Conservation (phyloP, 2,329 filamentous ascomycete genomes). For the Ceratocystis ficicola region DNA sequence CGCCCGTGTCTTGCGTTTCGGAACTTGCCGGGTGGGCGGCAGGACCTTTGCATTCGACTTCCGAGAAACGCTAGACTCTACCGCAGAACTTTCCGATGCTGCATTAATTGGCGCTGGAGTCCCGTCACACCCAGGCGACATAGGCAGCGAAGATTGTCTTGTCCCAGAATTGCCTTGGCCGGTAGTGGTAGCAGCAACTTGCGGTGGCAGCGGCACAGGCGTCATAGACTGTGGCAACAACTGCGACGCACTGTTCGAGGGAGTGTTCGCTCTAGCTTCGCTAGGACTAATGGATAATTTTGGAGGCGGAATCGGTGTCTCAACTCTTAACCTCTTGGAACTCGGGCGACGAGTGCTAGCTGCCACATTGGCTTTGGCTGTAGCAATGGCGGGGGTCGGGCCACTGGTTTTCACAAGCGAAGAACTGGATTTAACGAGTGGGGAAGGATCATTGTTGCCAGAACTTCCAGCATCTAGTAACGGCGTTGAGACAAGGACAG, state of each 20-base stretch:
- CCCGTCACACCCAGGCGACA: not conserved
- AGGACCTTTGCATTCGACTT: slow-evolving; percentile 30
- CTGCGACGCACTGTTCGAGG: not conserved
- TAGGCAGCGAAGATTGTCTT: not conserved
- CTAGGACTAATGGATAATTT: slow-evolving; percentile 27
- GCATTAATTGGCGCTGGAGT: not conserved
- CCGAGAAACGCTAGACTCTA: not conserved
- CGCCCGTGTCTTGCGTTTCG: slow-evolving; percentile 37
- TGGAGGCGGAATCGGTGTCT: slow-evolving; percentile 43
- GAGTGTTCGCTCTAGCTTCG: slow-evolving; percentile 26
- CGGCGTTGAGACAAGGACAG: not conserved
- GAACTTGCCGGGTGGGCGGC: slow-evolving; percentile 29
- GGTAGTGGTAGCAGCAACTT: not conserved
- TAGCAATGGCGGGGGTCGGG: slow-evolving; percentile 23
- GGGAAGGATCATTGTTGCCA: no score
- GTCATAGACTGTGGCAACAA: slow-evolving; percentile 30
- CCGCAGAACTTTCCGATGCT: not conserved
- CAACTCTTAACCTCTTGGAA: slow-evolving; percentile 43
- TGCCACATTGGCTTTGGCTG: slow-evolving; percentile 27
- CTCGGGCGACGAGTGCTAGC: slow-evolving; percentile 20
- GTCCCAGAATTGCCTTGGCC: not conserved
- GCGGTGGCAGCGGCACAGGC: slow-evolving; percentile 29
- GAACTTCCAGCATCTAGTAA: no score
- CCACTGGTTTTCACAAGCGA: not conserved
- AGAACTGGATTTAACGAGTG: no score